A percentile compares a stretch with the other conserved stretches of the same genome.
These are phyloP conservation scores for Aspergillus sclerotialis DNA, from an alignment of 2,329 filamentous ascomycete species.

Conservation along the genomic window DNA sequence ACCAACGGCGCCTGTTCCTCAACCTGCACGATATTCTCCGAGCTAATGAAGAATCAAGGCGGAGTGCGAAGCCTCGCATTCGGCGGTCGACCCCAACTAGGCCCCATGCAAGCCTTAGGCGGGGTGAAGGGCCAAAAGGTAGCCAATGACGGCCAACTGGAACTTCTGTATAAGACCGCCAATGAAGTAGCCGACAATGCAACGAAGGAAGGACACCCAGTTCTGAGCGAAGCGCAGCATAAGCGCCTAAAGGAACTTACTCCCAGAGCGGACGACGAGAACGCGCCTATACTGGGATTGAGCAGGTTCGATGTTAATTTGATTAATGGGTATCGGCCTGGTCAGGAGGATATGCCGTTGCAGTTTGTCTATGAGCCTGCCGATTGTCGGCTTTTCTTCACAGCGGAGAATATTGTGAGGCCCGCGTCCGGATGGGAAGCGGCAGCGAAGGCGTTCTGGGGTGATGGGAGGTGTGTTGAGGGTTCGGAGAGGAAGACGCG, in stretches of 20 bases:
- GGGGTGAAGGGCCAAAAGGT: constrained; percentile 49
- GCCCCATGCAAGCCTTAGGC: constrained; percentile 55
- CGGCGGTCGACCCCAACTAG: constrained; percentile 49
- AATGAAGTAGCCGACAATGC: constrained; percentile 9
- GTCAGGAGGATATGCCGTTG: constrained; percentile 37
- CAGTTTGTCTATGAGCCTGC: constrained; percentile 55
- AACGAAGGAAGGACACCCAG: not conserved
- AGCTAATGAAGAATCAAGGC: constrained; percentile 44
- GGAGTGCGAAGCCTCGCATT: constrained; percentile 50
- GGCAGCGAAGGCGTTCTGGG: constrained; percentile 12
- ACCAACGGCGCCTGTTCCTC: constrained; percentile 52
- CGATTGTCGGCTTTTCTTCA: constrained; percentile 54
- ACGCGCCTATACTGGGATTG: constrained; percentile 3
- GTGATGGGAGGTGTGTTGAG: constrained; percentile 5
- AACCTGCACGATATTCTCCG: constrained; percentile 51
- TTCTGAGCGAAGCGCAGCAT: too few species aligned
- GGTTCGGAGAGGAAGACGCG: too few species aligned
- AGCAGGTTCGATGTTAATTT: constrained; percentile 31
- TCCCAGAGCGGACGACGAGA: too few species aligned
- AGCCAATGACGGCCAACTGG: too few species aligned
- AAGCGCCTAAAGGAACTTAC: too few species aligned
- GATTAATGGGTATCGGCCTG: constrained; percentile 36
- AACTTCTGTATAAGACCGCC: too few species aligned
- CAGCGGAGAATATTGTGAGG: constrained; percentile 45
- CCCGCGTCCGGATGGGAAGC: constrained; percentile 46